Evolutionary conservation across 1,139 yeast species (phyloP), one percentile per base, ranked within the genome.

Genomic region (Debaryomyces coudertii): DNA sequence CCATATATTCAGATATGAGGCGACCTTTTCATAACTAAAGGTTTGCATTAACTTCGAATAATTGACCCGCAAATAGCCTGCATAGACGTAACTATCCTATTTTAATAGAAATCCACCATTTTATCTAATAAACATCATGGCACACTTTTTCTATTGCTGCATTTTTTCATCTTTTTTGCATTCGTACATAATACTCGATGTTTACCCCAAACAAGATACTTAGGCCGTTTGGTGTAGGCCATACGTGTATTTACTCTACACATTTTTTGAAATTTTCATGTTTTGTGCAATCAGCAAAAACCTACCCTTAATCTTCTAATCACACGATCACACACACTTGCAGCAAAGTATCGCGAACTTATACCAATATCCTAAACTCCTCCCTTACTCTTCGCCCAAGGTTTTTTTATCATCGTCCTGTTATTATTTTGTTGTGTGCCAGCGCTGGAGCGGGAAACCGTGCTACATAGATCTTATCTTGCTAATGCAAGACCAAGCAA

Each of bases 1-100:
- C 16, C 15, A 16, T 29, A 29, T 14, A 29, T 20, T 20, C 22
- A 5, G 22, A 5, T 5, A 14, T 72, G 56, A 47, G 18, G 8
- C 35, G 24, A 18, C 15, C 23, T 27, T 14, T 11, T 16, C 22
- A 20, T 5, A 5, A 5, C 22, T 20, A 20, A 20, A 20, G 22
- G 5, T 20, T 20, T 20, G 22, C 22, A 28, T n/a, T n/a, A 14
- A 12, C 23, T 9, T 22, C 25, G 7, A n/a, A 18, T n/a, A 6
- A 16, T 22, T 22, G 25, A 11, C 24, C 35, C 6, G 16, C 18
- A 16, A 16, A 16, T 18, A 18, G 23, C 23, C 14, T 31, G 35
- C 24, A 31, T 31, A 12, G 34, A 30, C 12, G 14, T 15, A 18
- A 18, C 5, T 31, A 16, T 4, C 14, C n/a, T 5, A 7, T 31